Evolutionary conservation across 2,329 filamentous ascomycete genomes (phyloP).

Genomic region (Microdochium bolleyi): DNA sequence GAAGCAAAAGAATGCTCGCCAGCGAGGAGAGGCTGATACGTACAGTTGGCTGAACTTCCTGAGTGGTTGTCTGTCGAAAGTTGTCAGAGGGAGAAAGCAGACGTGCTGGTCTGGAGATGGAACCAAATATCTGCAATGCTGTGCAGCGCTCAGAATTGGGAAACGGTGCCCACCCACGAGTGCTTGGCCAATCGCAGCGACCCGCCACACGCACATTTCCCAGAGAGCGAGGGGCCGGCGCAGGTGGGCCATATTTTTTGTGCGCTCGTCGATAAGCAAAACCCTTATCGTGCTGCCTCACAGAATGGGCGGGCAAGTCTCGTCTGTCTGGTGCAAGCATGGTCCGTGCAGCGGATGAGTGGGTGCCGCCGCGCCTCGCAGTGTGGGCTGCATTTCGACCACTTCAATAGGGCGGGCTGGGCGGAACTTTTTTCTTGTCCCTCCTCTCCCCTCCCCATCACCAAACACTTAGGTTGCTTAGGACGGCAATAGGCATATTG

Average conservation of each 20-base stretch:
- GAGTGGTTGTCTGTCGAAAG: conserved; percentile 1
- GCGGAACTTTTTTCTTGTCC: conserved; percentile 7
- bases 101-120: background rate
- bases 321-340: background rate
- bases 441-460: conserved; percentile 19
- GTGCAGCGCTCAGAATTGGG: background rate
- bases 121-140: background rate
- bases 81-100: background rate
- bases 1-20: background rate
- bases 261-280: background rate
- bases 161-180: background rate
- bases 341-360: background rate
- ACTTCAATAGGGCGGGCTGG: background rate
- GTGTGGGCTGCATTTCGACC: background rate
- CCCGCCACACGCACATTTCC: background rate
- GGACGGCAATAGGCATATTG: conserved; percentile 53
- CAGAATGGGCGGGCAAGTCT: background rate
- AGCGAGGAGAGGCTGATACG: background rate
- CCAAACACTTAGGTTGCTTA: conserved; percentile 45
- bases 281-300: background rate
- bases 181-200: background rate
- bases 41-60: background rate
- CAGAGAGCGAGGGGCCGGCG: background rate
- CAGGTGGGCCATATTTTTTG: background rate
- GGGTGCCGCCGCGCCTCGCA: background rate